phyloP scores from a whole-genome alignment of 2,329 filamentous ascomycete species.

The Colletotrichum endophyticum region DNA sequence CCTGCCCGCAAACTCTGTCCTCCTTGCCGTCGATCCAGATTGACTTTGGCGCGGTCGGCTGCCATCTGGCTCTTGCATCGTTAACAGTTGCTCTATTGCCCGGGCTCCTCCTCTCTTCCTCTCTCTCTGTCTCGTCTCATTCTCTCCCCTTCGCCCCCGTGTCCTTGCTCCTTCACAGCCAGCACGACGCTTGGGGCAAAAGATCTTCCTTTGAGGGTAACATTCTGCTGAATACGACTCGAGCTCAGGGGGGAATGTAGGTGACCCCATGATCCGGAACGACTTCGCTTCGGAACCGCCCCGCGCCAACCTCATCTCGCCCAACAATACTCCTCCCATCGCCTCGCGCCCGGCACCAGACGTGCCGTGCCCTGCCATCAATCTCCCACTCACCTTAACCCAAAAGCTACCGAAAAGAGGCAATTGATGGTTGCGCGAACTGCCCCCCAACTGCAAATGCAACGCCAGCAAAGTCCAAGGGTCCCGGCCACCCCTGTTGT shows the following conservation, averaged over 20 bases:
- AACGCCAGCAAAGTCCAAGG: neutral
- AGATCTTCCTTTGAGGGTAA: neutral
- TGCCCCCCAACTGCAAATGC: neutral
- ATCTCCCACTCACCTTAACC: neutral
- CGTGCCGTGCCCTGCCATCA: neutral
- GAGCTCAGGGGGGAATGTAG: neutral
- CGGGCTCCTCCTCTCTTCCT: neutral
- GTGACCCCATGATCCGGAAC: neutral
- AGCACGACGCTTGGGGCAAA: neutral
- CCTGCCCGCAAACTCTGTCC: neutral
- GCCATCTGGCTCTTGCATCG: neutral
- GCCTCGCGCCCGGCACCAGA: neutral
- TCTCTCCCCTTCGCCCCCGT: neutral
- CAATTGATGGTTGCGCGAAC: neutral
- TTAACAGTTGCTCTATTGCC: neutral
- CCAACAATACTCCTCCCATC: neutral
- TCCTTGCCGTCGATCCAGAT: constrained; percentile 13
- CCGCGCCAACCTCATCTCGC: neutral
- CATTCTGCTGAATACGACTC: neutral
- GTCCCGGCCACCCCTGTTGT: neutral
- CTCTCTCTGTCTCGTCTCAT: neutral
- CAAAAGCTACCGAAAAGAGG: neutral
- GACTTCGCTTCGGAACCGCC: neutral
- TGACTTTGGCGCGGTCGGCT: neutral
- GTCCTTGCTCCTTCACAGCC: neutral